These are phyloP conservation scores for Trametes polyzona DNA, from an alignment of 1,284 basidiomycete genomes.

Conservation along the genomic window DNA sequence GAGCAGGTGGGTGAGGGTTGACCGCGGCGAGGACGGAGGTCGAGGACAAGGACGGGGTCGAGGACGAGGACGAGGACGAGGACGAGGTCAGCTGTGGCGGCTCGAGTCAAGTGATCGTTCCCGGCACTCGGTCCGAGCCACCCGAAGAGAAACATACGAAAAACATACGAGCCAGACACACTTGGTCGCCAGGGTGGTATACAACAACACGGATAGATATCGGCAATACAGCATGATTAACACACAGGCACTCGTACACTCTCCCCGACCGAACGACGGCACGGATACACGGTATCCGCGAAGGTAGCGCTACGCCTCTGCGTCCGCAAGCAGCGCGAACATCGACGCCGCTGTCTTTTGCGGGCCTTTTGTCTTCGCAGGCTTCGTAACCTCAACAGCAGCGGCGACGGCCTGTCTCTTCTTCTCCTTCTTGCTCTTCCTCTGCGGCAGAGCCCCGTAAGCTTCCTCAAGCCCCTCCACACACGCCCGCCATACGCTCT, in stretches of 20 bases:
- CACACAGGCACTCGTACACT: neutral
- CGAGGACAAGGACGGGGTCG: too few species aligned
- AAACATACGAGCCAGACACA: too few species aligned
- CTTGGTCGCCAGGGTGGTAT: neutral
- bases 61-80: too few species aligned
- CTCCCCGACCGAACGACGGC: too few species aligned
- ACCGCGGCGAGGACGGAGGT: too few species aligned
- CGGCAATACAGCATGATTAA: neutral
- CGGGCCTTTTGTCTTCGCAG: neutral
- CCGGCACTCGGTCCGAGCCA: too few species aligned
- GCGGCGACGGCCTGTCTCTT: constrained; percentile 29
- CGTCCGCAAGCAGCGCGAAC: constrained; percentile 18
- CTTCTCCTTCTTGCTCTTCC: constrained; percentile 44
- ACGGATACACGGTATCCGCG: too few species aligned
- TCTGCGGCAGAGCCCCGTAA: constrained; percentile 44
- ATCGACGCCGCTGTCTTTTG: constrained; percentile 1
- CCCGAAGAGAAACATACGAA: neutral
- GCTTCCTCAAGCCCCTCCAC: constrained; percentile 51
- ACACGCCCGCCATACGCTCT: constrained; percentile 51
- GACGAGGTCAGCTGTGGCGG: too few species aligned
- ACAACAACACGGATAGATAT: constrained; percentile 2
- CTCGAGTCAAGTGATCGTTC: too few species aligned
- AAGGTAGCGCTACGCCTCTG: too few species aligned
- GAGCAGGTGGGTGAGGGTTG: too few species aligned
- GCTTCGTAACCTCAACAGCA: neutral